phyloP scores from a whole-genome alignment of 352 stramenopile species.

The Phytophthora cactorum region DNA sequence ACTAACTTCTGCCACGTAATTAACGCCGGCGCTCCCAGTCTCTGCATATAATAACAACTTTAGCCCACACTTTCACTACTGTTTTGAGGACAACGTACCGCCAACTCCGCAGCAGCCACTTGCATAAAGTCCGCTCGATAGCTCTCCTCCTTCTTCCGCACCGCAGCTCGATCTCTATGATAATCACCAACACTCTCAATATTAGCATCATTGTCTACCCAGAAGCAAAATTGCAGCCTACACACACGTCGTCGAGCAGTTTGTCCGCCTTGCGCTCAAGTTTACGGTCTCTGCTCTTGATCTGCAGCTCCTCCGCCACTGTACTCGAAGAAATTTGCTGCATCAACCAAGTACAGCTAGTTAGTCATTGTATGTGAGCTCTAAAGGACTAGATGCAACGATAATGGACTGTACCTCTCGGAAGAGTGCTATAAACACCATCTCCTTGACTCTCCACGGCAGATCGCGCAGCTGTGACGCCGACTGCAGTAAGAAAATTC shows the following conservation, averaged over 20 bases:
- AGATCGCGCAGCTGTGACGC: slow-evolving; percentile 52
- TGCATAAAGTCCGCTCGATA: slow-evolving; percentile 71
- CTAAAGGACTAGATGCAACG: not conserved
- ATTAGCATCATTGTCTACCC: not conserved
- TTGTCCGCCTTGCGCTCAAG: slow-evolving; percentile 64
- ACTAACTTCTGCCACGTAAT: slow-evolving; percentile 73
- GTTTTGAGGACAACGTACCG: slow-evolving; percentile 27
- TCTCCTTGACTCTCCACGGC: slow-evolving; percentile 56
- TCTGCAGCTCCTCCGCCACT: slow-evolving; percentile 45
- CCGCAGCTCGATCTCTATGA: slow-evolving; percentile 41
- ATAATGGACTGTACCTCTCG: slow-evolving; percentile 40
- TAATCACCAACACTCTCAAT: not conserved
- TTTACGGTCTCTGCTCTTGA: slow-evolving; percentile 38
- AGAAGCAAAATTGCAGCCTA: not conserved
- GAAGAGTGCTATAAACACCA: slow-evolving; percentile 54
- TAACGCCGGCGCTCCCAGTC: slow-evolving; percentile 57
- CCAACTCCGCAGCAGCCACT: slow-evolving; percentile 49
- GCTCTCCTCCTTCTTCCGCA: slow-evolving; percentile 63
- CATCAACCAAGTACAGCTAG: not conserved
- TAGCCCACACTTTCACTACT: not conserved
- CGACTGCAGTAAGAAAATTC: slow-evolving; percentile 30
- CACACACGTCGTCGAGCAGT: slow-evolving; percentile 35
- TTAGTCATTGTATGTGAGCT: not conserved
- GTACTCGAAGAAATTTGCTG: slow-evolving; percentile 54
- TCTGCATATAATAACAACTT: slow-evolving; percentile 22